Conservation (phyloP, 2,329 filamentous ascomycete genomes). For the Chrysosporium keratinophilum region DNA sequence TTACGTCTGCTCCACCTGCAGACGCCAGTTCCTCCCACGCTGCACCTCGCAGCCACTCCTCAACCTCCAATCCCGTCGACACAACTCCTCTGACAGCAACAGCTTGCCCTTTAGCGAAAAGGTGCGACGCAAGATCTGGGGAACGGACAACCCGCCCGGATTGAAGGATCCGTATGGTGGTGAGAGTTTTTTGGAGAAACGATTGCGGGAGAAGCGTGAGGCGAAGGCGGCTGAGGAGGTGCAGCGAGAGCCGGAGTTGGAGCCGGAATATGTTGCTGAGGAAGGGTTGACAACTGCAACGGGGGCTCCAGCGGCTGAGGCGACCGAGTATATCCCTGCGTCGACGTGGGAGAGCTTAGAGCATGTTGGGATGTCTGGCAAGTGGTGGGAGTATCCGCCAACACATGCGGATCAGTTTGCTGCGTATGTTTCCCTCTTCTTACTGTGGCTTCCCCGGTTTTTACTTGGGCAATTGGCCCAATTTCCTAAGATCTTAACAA, state of each 20-base stretch:
- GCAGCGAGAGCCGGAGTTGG: conserved; percentile 10
- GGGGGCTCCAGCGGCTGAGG: conserved; percentile 11
- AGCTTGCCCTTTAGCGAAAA: conserved; percentile 35
- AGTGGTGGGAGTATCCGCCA: conserved; percentile 31
- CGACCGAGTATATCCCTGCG: conserved; percentile 37
- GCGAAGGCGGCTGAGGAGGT: conserved; percentile 13
- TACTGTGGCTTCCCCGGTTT: neutral
- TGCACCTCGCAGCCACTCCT: neutral
- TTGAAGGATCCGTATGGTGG: conserved; percentile 40
- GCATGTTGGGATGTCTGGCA: conserved; percentile 42
- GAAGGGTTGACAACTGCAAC: neutral
- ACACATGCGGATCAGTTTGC: conserved; percentile 31
- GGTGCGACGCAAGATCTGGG: conserved; percentile 41
- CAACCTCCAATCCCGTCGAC: conserved; percentile 23
- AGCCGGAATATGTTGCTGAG: conserved; percentile 13
- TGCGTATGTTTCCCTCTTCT: conserved; percentile 28
- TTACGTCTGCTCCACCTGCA: conserved; percentile 35
- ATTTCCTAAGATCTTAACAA: neutral
- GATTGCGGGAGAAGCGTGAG: conserved; percentile 16
- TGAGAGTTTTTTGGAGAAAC: conserved; percentile 27
- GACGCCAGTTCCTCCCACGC: conserved; percentile 29
- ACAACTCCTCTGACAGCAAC: conserved; percentile 14
- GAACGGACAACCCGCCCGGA: conserved; percentile 42
- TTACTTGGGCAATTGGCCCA: neutral
- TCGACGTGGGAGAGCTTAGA: conserved; percentile 45